Evolutionary conservation across 352 stramenopile genomes (phyloP).

Genomic region (Blastocystis sp.): DNA sequence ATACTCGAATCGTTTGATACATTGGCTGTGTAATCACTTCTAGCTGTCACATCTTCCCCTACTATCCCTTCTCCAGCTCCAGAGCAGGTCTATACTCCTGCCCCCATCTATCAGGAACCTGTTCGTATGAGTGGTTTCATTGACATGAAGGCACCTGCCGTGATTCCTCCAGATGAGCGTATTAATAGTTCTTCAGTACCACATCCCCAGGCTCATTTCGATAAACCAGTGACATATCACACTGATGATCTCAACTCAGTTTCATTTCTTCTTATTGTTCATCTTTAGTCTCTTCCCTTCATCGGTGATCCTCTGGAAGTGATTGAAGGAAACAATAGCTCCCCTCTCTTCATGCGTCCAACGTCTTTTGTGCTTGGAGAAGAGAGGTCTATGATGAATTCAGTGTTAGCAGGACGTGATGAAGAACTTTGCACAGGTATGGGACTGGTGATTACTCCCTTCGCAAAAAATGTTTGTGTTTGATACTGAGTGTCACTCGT

Average conservation of each 20-base stretch:
- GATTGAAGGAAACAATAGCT: constrained; percentile 39
- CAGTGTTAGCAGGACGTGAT: neutral
- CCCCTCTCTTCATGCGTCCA: constrained; percentile 21
- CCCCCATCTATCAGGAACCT: constrained; percentile 48
- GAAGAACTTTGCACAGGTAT: neutral
- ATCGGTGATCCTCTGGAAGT: neutral
- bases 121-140: neutral
- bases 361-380: neutral
- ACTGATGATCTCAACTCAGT: neutral
- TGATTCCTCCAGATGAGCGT: constrained; percentile 44
- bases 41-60: neutral
- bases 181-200: neutral
- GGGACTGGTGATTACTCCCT: constrained; percentile 43
- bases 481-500: neutral
- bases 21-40: neutral
- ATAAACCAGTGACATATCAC: neutral
- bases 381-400: constrained; percentile 35
- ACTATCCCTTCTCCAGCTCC: neutral
- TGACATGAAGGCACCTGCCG: neutral
- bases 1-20: neutral
- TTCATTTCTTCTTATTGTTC: neutral
- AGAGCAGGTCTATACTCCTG: neutral
- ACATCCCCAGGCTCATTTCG: neutral
- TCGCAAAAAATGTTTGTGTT: constrained; percentile 1
- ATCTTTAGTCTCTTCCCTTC: neutral